Percentiles rank a stretch among this genome's conserved stretches.
phyloP scores from a whole-genome alignment of 495 filamentous ascomycete species.

The Penicillium riverlandense region DNA sequence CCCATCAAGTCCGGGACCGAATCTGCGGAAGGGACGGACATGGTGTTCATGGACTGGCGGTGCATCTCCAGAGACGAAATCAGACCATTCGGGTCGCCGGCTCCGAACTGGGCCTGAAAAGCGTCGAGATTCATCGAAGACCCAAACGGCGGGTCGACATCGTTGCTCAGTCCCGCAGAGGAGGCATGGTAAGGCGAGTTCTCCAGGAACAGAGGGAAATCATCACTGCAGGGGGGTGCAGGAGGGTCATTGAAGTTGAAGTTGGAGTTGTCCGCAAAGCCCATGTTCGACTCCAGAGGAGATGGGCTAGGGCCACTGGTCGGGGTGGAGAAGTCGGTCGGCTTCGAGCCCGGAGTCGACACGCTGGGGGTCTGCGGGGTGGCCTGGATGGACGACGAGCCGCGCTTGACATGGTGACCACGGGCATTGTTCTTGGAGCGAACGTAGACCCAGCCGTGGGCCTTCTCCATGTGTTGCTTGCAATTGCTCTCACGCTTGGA shows the following conservation, averaged over 20 bases:
- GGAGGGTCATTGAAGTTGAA: constrained; percentile 31
- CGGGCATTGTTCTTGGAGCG: constrained; percentile 86
- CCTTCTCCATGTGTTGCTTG: constrained; percentile 99
- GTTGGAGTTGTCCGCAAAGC: constrained; percentile 10
- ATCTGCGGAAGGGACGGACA: constrained; percentile 15
- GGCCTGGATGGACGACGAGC: constrained; percentile 18
- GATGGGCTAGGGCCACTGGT: constrained; percentile 19
- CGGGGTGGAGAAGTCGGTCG: constrained; percentile 27
- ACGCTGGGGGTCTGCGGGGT: constrained; percentile 50
- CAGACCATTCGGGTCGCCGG: constrained; percentile 43
- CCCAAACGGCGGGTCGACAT: constrained; percentile 8
- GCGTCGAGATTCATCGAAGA: constrained; percentile 41
- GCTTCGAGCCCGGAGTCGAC: constrained; percentile 43
- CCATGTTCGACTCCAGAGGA: constrained; percentile 7
- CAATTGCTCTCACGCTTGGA: constrained; percentile 96
- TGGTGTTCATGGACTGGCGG: constrained; percentile 19
- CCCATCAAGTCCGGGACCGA: constrained; percentile 17
- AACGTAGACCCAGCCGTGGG: constrained; percentile 82
- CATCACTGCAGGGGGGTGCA: constrained; percentile 7
- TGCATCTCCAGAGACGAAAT: constrained; percentile 17
- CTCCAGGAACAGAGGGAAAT: constrained; percentile 21
- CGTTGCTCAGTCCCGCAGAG: constrained; percentile 6
- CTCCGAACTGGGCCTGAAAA: constrained; percentile 40
- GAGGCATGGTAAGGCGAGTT: constrained; percentile 6
- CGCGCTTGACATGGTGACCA: constrained; percentile 38